phyloP scores from a whole-genome alignment of 1,284 basidiomycete genomes.

The Pascua guehoae region DNA sequence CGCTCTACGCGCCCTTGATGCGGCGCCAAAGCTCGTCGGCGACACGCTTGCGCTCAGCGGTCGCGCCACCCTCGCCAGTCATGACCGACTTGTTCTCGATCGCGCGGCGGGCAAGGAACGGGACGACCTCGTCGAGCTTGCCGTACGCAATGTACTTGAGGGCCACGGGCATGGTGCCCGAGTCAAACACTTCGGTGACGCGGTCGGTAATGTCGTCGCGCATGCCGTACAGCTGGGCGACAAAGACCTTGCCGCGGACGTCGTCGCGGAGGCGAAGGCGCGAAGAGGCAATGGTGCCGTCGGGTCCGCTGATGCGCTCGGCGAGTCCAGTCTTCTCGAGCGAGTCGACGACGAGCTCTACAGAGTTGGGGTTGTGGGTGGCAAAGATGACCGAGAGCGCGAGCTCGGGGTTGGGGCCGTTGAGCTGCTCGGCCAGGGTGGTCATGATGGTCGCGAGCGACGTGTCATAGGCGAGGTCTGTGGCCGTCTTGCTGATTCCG shows the following conservation, averaged over 20 bases:
- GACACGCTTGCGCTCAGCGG: slow-evolving; percentile 53
- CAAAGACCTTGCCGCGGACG: slow-evolving; percentile 59
- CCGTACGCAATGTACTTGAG: slow-evolving; percentile 86
- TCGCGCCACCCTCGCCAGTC: slow-evolving; percentile 58
- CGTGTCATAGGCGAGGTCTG: slow-evolving; percentile 73
- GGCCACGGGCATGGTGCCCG: slow-evolving; percentile 61
- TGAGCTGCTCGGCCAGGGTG: slow-evolving; percentile 43
- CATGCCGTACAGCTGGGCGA: slow-evolving; percentile 88
- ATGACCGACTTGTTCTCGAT: slow-evolving; percentile 73
- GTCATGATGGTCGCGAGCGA: slow-evolving; percentile 63
- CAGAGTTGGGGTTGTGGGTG: slow-evolving; percentile 75
- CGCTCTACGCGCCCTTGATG: not conserved
- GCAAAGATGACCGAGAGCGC: slow-evolving; percentile 73
- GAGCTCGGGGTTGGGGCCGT: slow-evolving; percentile 50
- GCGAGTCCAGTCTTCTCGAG: slow-evolving; percentile 62
- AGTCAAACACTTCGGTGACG: slow-evolving; percentile 59
- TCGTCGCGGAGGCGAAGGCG: slow-evolving; percentile 11
- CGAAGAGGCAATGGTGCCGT: too few relatives aligned
- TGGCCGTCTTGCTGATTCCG: slow-evolving; percentile 55
- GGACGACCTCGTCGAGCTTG: slow-evolving; percentile 68
- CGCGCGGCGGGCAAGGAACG: slow-evolving; percentile 68
- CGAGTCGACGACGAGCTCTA: slow-evolving; percentile 60
- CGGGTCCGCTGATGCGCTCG: not conserved
- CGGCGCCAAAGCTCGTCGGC: slow-evolving; percentile 20
- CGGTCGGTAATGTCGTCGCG: slow-evolving; percentile 72